A percentile compares a stretch with the other conserved stretches of the same genome.
Evolutionary conservation across 1,284 basidiomycete genomes (phyloP).

Genomic region (Cryptococcus maquisensis): DNA sequence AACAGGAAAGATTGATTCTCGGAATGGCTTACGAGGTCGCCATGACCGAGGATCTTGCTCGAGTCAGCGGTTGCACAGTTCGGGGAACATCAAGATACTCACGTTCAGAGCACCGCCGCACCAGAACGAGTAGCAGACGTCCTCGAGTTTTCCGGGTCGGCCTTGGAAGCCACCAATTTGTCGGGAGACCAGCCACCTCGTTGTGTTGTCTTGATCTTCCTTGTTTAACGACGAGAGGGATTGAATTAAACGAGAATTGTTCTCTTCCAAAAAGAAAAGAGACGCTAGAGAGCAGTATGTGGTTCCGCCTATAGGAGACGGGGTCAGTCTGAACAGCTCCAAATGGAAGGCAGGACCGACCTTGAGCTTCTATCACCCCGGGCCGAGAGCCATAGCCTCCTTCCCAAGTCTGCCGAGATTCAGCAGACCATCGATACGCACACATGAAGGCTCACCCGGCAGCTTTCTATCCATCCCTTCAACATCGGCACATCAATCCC

Average conservation of each 20-base stretch:
- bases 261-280: conserved; percentile 54
- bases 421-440: not conserved
- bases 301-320: conserved; percentile 67
- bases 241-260: not conserved
- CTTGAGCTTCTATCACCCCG: conserved; percentile 72
- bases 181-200: conserved; percentile 73
- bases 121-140: conserved; percentile 96
- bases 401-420: conserved; percentile 68
- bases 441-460: conserved; percentile 57
- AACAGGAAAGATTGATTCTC: conserved; percentile 63
- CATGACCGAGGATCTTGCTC: conserved; percentile 62
- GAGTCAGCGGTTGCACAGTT: not conserved
- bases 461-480: conserved; percentile 61
- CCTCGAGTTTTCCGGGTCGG: conserved; percentile 75
- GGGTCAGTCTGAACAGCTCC: not conserved
- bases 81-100: conserved; percentile 22
- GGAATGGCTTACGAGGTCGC: conserved; percentile 56
- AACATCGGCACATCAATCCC: conserved; percentile 63
- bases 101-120: conserved; percentile 74
- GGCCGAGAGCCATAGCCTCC: conserved; percentile 84
- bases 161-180: conserved; percentile 81
- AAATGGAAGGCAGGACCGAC: conserved; percentile 48
- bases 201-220: conserved; percentile 29
- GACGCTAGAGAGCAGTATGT: conserved; percentile 87
- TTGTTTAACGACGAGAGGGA: not conserved